Evolutionary conservation across 116 monocot genomes (phyloP).

Genomic region (Trichopus zeylanicus): DNA sequence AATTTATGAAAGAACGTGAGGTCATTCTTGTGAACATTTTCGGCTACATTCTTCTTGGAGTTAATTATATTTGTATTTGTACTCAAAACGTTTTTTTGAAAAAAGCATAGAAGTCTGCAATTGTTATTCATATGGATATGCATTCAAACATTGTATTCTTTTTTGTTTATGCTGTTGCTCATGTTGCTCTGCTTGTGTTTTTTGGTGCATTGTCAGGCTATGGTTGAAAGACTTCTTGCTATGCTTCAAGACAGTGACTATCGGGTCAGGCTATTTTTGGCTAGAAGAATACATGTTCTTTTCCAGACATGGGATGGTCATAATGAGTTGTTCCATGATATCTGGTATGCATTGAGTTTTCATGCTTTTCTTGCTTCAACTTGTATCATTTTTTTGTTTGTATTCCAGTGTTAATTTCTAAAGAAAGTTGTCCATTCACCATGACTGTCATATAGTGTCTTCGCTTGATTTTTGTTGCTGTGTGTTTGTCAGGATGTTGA

Average conservation of each 20-base stretch:
- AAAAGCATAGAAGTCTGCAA: too few relatives aligned
- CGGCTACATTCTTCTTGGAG: neutral
- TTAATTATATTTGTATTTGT: neutral
- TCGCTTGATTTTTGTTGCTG: too few relatives aligned
- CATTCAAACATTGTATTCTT: neutral
- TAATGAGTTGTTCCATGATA: constrained; percentile 78
- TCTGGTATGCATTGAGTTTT: constrained; percentile 45
- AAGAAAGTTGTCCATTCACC: too few relatives aligned
- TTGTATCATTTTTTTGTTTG: neutral
- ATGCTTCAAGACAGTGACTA: constrained; percentile 89
- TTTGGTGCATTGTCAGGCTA: constrained; percentile 24
- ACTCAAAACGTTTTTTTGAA: neutral
- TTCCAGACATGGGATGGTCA: constrained; percentile 98
- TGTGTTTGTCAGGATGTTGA: too few relatives aligned
- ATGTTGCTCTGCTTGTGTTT: neutral
- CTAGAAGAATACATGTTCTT: constrained; percentile 58
- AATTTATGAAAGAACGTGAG: neutral
- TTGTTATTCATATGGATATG: neutral
- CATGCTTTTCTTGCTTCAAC: neutral
- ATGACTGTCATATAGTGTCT: too few relatives aligned
- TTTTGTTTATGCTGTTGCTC: constrained; percentile 4
- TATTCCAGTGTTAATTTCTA: neutral
- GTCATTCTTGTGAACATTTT: neutral
- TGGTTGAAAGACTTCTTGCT: constrained; percentile 63
- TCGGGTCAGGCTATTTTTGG: constrained; percentile 74